Conservation (phyloP, 1,284 basidiomycete genomes). For the Marasmius tenuissimus region DNA sequence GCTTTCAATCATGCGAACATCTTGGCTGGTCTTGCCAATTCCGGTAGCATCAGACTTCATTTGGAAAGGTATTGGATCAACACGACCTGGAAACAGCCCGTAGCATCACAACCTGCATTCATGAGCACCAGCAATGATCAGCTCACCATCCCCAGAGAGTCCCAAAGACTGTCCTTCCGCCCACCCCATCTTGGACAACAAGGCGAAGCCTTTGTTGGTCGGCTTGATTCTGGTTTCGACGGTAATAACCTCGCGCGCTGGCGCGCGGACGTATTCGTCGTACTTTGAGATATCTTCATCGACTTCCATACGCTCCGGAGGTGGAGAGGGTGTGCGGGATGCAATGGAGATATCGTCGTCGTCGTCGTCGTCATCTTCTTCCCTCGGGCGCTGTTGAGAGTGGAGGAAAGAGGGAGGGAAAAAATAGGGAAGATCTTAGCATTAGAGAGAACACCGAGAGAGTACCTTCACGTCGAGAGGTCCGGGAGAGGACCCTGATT, state of each 20-base stretch:
- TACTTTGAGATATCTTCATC: conserved; percentile 52
- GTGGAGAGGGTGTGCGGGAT: conserved; percentile 71
- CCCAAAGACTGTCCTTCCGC: conserved; percentile 75
- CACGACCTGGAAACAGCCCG: conserved; percentile 50
- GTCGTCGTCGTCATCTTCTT: conserved; percentile 39
- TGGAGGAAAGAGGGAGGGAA: conserved; percentile 38
- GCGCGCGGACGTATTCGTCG: conserved; percentile 58
- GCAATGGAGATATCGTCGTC: conserved; percentile 70
- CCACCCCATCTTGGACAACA: conserved; percentile 82
- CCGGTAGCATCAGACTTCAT: conserved; percentile 76
- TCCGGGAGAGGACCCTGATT: conserved; percentile 12
- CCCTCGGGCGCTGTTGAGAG: conserved; percentile 60
- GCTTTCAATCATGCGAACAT: conserved; percentile 77
- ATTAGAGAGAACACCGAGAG: conserved; percentile 45
- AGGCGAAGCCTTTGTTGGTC: conserved; percentile 75
- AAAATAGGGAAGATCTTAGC: conserved; percentile 42
- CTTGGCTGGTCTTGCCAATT: conserved; percentile 73
- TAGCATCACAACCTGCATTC: neutral
- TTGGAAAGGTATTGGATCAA: conserved; percentile 79
- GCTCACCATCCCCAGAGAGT: conserved; percentile 68
- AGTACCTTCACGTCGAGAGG: conserved; percentile 64
- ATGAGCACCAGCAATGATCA: neutral
- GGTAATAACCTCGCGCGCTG: conserved; percentile 64
- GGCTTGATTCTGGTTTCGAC: conserved; percentile 76
- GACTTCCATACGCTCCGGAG: conserved; percentile 49